phyloP scores from a whole-genome alignment of 495 filamentous ascomycete species.

The Aspergillus sclerotioniger region DNA sequence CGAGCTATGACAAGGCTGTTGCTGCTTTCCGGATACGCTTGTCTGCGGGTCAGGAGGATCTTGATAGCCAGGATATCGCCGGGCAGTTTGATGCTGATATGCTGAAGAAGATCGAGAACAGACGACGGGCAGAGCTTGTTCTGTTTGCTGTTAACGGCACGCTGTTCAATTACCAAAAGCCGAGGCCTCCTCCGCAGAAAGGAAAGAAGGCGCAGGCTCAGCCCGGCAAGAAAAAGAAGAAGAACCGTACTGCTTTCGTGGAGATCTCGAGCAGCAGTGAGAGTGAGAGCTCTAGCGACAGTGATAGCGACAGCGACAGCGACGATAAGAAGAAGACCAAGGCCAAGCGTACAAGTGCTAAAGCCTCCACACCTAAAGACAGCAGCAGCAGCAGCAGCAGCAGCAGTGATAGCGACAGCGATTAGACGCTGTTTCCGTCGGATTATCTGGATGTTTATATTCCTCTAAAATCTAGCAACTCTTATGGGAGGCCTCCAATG shows the following conservation, averaged over 20 bases:
- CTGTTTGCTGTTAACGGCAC: conserved; percentile 40
- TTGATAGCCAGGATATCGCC: conserved; percentile 29
- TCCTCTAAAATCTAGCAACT: neutral
- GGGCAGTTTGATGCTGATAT: conserved; percentile 43
- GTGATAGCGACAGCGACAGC: conserved; percentile 30
- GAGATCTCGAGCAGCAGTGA: conserved; percentile 49
- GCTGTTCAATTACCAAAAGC: conserved; percentile 32
- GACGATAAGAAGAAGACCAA: conserved; percentile 11
- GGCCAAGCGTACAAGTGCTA: neutral
- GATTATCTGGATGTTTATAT: neutral
- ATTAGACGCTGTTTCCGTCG: conserved; percentile 20
- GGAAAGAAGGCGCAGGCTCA: conserved; percentile 27
- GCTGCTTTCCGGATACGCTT: conserved; percentile 37
- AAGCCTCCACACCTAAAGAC: conserved; percentile 9
- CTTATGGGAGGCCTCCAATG: neutral
- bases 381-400: conserved; percentile 11
- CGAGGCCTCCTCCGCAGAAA: conserved; percentile 21
- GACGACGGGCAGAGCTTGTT: conserved; percentile 47
- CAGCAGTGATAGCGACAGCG: conserved; percentile 17
- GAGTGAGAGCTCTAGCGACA: conserved; percentile 34
- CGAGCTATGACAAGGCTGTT: conserved; percentile 56
- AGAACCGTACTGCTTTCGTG: conserved; percentile 50
- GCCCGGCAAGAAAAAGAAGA: conserved; percentile 53
- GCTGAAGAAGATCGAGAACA: conserved; percentile 38
- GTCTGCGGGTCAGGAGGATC: conserved; percentile 27